Base-by-base conservation (phyloP, 2,329 filamentous ascomycete species). In the Stemphylium lycopersici region DNA sequence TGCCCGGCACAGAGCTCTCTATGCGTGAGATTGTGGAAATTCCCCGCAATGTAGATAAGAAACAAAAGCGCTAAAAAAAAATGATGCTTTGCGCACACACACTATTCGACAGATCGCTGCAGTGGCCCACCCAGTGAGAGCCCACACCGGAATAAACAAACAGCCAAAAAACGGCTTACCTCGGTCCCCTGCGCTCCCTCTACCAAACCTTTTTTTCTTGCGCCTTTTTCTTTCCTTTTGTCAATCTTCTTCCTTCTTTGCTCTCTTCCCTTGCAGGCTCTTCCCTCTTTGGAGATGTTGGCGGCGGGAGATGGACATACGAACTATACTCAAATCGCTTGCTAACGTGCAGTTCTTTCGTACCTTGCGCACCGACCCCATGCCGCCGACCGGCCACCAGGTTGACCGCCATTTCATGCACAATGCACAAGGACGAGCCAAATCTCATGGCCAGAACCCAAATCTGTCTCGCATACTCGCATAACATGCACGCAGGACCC, bases 351-450 rank as follows among this genome's bases (percentile, higher is more conserved):
- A 20, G 40, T 15, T 29, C 26, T 29, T 29, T 29, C 26, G 26
- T 29, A 29, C 26, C 26, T 29, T 29, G 26, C 26, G 26, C 26
- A 29, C 26, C 10, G 26, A 29, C 26, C 7, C 26, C 2, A 29
- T 10, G 10, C 26, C 26, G 26, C 26, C 26, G 18, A 54, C 33
- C 34, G 43, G 36, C 20, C 33, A 36, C 22, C 44, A 51, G 45
- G 22, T 40, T 57, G 57, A 59, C 57, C 57, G 57, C 57, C 54
- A 41, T 59, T 59, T 58, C 40, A 58, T 59, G 57, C 57, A 59
- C 44, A 42, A 39, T 59, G 57, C 50, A 57, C 44, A 22, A n/a
- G 26, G 15, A 39, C 32, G 44, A 37, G 24, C 40, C 40, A 6
- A 54, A 49, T 29, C 26, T 29, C 26, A 29, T 29, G 26, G 26